Base-by-base conservation (phyloP, 2,329 filamentous ascomycete genomes). In the Dactylellina haptotyla region DNA sequence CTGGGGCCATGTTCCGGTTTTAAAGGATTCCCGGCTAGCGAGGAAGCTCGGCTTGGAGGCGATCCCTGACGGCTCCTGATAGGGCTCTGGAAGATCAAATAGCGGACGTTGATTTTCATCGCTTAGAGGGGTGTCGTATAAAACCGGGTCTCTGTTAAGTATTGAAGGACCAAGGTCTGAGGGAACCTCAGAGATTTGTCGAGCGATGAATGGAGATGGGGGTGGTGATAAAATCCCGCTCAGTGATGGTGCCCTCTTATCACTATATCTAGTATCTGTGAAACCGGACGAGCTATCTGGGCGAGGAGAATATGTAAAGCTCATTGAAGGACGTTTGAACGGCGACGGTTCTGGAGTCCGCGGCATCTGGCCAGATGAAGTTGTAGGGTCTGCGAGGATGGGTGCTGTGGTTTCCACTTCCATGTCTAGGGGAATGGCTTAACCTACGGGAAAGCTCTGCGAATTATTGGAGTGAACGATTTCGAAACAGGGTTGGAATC, bases 271-370 rank as follows among this genome's bases (percentile, higher is more conserved):
- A 30, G 18, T 14, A 14, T 72, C 67, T 10, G 30, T 39, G 28
- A 65, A 72, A 10, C 61, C 61, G n/a, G 67, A 65, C 12, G 66
- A 72, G 41, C 59, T 65, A 14, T 65, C 59, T 6, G 67, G 67
- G 30, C 67, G 59, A 25, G 67, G 67, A 20, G 67, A 72, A 12
- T 46, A 65, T 4, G 48, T 23, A 48, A 72, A 72, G 25, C 59
- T 72, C 61, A 61, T 72, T n/a, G 67, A 43, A 6, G 67, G 67
- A 9, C 59, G 41, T 18, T 72, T 72, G 45, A 65, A 72, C 18
- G 67, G 67, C n/a, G 67, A 72, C n/a, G 67, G 59, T 34, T 72
- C 67, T 30, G 67, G 67, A 46, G 67, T 72, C 18, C 48, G 59
- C 51, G 67, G 67, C 67, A 72, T 65, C 26, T 65, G 67, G 23